Evolutionary conservation across 495 filamentous ascomycete genomes (phyloP).

Genomic region (Aspergillus ellipticus): DNA sequence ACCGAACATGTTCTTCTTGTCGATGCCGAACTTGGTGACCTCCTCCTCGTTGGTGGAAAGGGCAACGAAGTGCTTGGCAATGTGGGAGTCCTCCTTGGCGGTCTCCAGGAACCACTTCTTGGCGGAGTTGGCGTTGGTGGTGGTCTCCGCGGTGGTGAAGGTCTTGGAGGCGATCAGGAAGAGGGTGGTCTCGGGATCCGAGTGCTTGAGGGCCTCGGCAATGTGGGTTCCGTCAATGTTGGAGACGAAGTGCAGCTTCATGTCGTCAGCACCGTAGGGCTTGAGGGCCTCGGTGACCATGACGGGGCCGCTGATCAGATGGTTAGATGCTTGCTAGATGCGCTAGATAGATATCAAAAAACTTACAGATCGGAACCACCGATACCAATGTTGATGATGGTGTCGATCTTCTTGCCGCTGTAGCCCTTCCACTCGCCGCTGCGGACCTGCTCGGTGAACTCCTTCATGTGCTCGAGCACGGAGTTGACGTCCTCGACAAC

Average conservation of each 20-base stretch:
- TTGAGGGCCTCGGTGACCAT: slow-evolving; percentile 98
- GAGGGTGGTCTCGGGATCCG: slow-evolving; percentile 92
- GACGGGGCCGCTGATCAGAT: slow-evolving; percentile 71
- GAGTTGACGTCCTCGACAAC: slow-evolving; percentile 92
- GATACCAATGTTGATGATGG: slow-evolving; percentile 96
- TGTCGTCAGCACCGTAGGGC: slow-evolving; percentile 77
- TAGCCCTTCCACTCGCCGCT: slow-evolving; percentile 98
- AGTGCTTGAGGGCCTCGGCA: slow-evolving; percentile 83
- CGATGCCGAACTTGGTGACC: slow-evolving; percentile 97
- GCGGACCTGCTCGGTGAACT: slow-evolving; percentile 89
- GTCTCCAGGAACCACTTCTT: slow-evolving; percentile 95
- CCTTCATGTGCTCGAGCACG: slow-evolving; percentile 94
- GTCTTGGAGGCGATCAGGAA: slow-evolving; percentile 99
- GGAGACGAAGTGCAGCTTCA: slow-evolving; percentile 95
- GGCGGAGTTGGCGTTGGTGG: slow-evolving; percentile 92
- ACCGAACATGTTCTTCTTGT: slow-evolving; percentile 97
- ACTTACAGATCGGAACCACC: slow-evolving; percentile 95
- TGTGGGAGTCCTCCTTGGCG: slow-evolving; percentile 67
- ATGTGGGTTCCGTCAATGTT: slow-evolving; percentile 99
- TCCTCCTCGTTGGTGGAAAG: slow-evolving; percentile 93
- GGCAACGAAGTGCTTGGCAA: slow-evolving; percentile 98
- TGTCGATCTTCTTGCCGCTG: slow-evolving; percentile 96
- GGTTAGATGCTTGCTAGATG: slow-evolving; percentile 29
- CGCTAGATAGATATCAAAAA: background rate
- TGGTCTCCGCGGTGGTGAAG: slow-evolving; percentile 97